Evolutionary conservation across 768 basidiomycete species (phyloP).

Genomic region (Neoboletus magnificus): DNA sequence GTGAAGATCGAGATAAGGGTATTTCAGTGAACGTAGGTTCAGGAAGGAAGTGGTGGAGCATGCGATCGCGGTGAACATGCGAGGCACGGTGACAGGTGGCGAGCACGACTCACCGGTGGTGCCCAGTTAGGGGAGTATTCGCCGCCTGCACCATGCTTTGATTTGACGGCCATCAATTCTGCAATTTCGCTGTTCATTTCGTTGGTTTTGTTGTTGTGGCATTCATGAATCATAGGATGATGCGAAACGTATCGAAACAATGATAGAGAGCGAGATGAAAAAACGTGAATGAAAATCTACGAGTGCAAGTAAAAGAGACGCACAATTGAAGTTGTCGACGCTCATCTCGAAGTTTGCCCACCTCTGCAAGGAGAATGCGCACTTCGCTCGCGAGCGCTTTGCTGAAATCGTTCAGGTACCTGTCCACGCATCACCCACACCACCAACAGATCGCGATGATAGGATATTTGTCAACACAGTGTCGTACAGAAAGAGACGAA

Average conservation of each 20-base stretch:
- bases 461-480: slow-evolving; percentile 5
- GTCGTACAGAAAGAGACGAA: not conserved
- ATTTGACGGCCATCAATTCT: slow-evolving; percentile 77
- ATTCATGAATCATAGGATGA: not conserved
- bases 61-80: not conserved
- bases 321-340: slow-evolving; percentile 55
- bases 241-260: not conserved
- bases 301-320: slow-evolving; percentile 16
- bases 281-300: not conserved
- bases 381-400: slow-evolving; percentile 61
- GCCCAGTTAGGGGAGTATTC: slow-evolving; percentile 76
- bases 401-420: slow-evolving; percentile 59
- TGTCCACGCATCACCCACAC: slow-evolving; percentile 11
- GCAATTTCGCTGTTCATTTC: slow-evolving; percentile 66
- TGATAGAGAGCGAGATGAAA: not conserved
- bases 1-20: not conserved
- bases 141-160: slow-evolving; percentile 77
- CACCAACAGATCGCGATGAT: not conserved
- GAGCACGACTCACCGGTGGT: slow-evolving; percentile 44
- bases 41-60: not conserved
- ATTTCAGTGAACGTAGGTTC: not conserved
- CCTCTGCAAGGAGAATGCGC: slow-evolving; percentile 58
- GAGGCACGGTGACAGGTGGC: not conserved
- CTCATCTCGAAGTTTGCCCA: slow-evolving; percentile 59
- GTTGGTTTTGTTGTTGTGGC: not conserved